These are phyloP conservation scores for Ophiostoma montium DNA, from an alignment of 2,329 filamentous ascomycete species.

Conservation along the genomic window DNA sequence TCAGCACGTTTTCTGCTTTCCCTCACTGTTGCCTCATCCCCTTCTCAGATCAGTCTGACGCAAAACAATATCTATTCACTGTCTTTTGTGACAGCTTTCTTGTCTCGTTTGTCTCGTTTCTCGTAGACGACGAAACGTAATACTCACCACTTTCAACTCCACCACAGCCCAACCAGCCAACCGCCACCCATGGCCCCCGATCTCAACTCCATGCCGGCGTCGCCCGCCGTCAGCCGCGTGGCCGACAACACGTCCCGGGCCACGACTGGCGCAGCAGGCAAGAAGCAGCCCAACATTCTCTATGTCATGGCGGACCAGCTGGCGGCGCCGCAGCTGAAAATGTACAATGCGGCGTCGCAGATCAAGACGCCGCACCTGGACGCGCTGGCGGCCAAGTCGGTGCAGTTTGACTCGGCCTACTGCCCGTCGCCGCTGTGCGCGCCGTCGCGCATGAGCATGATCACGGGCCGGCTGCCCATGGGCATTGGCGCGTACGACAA, in stretches of 20 bases:
- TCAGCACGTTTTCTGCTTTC: not conserved
- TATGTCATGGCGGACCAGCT: constrained; percentile 98
- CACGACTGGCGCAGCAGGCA: constrained; percentile 12
- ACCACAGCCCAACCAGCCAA: not conserved
- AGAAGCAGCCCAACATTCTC: constrained; percentile 56
- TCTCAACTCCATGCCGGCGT: constrained; percentile 55
- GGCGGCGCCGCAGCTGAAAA: constrained; percentile 77
- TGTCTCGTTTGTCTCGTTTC: constrained; percentile 1
- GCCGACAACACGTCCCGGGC: not conserved
- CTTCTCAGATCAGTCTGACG: not conserved
- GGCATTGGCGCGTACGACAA: constrained; percentile 91
- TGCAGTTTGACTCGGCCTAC: constrained; percentile 89
- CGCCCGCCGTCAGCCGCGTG: constrained; percentile 17
- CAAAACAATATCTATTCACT: constrained; percentile 4
- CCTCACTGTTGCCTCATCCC: not conserved
- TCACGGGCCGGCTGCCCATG: constrained; percentile 79
- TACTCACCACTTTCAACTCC: constrained; percentile 4
- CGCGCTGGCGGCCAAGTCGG: constrained; percentile 62
- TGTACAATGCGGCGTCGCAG: constrained; percentile 76
- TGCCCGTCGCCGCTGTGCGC: constrained; percentile 88
- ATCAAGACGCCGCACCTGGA: constrained; percentile 91
- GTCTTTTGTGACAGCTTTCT: constrained; percentile 11
- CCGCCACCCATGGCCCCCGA: constrained; percentile 52
- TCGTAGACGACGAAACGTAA: constrained; percentile 4
- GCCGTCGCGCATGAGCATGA: constrained; percentile 87